These are phyloP conservation scores for Parathielavia appendiculata DNA, from an alignment of 495 filamentous ascomycete genomes.

Conservation along the genomic window DNA sequence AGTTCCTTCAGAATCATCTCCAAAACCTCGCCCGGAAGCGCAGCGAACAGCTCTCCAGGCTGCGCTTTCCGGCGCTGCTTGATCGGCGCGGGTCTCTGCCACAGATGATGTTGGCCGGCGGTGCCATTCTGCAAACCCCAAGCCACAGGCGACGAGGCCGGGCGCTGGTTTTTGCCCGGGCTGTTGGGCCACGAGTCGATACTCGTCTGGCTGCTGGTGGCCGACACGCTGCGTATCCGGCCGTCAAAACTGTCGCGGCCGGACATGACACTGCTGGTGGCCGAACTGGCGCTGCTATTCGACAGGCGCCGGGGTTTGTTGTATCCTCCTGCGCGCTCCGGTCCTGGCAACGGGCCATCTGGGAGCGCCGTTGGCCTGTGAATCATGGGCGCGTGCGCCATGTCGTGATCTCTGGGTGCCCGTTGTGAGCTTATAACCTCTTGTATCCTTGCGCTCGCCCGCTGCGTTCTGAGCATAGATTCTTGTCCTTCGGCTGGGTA, in stretches of 20 bases:
- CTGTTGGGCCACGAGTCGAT: conserved; percentile 33
- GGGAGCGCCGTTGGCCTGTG: conserved; percentile 18
- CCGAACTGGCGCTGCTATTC: conserved; percentile 26
- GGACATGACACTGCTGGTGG: conserved; percentile 24
- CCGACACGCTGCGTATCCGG: conserved; percentile 22
- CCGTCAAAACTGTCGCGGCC: conserved; percentile 27
- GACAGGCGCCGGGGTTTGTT: conserved; percentile 23
- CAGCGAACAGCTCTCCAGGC: conserved; percentile 48
- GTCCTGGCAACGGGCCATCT: conserved; percentile 2
- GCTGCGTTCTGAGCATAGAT: conserved; percentile 24
- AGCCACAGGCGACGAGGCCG: conserved; percentile 3
- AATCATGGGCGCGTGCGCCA: conserved; percentile 13
- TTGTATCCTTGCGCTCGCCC: conserved; percentile 23
- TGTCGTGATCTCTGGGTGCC: background rate
- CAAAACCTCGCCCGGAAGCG: conserved; percentile 54
- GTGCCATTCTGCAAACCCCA: conserved; percentile 16
- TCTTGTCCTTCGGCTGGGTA: conserved; percentile 30
- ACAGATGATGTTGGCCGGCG: conserved; percentile 22
- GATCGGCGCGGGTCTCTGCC: conserved; percentile 36
- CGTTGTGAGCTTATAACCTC: conserved; percentile 9
- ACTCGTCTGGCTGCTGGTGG: conserved; percentile 40
- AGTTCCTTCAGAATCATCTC: conserved; percentile 48
- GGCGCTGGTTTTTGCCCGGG: conserved; percentile 9
- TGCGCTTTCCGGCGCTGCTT: conserved; percentile 33
- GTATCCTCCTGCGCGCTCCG: conserved; percentile 18